These are phyloP conservation scores for Tetracladium maxilliforme DNA, from an alignment of 2,329 filamentous ascomycete genomes.

Conservation along the genomic window DNA sequence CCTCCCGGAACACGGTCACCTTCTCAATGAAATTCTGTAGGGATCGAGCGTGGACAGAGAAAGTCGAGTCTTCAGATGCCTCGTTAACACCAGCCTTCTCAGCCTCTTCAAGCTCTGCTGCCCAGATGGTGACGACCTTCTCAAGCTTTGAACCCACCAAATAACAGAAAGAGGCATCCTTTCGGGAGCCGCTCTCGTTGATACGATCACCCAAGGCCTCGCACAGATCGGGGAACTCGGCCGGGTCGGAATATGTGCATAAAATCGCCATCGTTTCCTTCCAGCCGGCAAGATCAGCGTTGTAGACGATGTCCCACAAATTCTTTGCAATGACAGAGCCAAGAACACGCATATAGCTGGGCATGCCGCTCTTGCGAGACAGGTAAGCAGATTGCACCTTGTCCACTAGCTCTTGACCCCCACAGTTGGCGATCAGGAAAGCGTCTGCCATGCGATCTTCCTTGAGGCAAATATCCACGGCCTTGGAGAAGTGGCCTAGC, in stretches of 20 bases:
- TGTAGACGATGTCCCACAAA: constrained; percentile 95
- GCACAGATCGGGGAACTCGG: constrained; percentile 87
- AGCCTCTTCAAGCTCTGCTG: constrained; percentile 71
- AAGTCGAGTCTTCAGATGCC: constrained; percentile 59
- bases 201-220: constrained; percentile 89
- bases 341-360: constrained; percentile 83
- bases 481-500: constrained; percentile 80
- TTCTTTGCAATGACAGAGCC: constrained; percentile 92
- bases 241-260: constrained; percentile 86
- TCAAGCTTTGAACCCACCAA: constrained; percentile 91
- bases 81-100: constrained; percentile 63
- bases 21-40: constrained; percentile 96
- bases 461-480: constrained; percentile 75
- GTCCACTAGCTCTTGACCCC: constrained; percentile 82
- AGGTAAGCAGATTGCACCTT: constrained; percentile 90
- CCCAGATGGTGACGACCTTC: constrained; percentile 93
- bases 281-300: constrained; percentile 85
- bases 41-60: constrained; percentile 79
- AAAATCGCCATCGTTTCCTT: constrained; percentile 93
- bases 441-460: constrained; percentile 89
- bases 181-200: constrained; percentile 60
- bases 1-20: constrained; percentile 89
- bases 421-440: constrained; percentile 95
- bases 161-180: constrained; percentile 94
- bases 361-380: constrained; percentile 63